These are phyloP conservation scores for Trichoderma pleuroti DNA, from an alignment of 2,329 filamentous ascomycete species.

Conservation along the genomic window DNA sequence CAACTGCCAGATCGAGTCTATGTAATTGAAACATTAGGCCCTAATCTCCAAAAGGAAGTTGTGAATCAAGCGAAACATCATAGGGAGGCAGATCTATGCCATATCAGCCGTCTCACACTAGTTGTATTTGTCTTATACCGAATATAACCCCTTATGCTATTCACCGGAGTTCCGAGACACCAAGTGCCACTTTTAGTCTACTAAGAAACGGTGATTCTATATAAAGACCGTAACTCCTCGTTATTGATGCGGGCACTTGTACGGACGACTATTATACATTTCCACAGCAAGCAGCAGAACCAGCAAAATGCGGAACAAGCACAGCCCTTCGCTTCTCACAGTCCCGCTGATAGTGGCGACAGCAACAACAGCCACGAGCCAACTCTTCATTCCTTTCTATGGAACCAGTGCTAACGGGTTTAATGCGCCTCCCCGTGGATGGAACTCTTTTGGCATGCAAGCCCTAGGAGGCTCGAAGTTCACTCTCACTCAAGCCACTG, in stretches of 20 bases:
- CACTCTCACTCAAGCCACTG: not conserved
- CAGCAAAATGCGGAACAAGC: not conserved
- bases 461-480: not conserved
- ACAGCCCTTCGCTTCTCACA: not conserved
- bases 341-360: not conserved
- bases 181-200: not conserved
- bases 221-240: not conserved
- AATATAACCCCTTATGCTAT: constrained; percentile 5
- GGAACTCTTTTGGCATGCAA: constrained; percentile 9
- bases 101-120: not conserved
- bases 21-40: not conserved
- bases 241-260: not conserved
- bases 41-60: not conserved
- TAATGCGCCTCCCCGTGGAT: not conserved
- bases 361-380: not conserved
- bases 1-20: not conserved
- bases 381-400: constrained; percentile 9
- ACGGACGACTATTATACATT: not conserved
- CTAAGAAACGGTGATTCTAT: not conserved
- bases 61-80: not conserved
- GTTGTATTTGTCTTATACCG: not conserved
- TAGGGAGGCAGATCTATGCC: not conserved
- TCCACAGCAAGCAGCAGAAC: not conserved
- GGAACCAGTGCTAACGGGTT: constrained; percentile 9
- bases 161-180: not conserved